phyloP scores from a whole-genome alignment of 352 stramenopile species.

The Phytophthora uliginosa region DNA sequence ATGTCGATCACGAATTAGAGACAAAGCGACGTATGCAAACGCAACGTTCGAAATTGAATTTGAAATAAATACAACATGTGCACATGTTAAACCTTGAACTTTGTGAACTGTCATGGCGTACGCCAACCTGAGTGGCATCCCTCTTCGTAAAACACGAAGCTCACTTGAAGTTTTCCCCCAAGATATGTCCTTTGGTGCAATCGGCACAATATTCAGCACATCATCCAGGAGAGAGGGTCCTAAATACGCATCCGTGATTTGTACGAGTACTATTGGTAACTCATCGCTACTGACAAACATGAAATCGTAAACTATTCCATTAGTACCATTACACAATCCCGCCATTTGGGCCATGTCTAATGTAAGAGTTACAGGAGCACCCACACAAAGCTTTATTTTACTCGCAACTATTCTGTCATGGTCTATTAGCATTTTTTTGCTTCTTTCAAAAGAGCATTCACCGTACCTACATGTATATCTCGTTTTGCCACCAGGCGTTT shows the following conservation, averaged over 20 bases:
- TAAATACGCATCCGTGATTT: neutral
- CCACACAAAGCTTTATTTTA: neutral
- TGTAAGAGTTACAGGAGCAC: neutral
- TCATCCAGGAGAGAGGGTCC: neutral
- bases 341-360: neutral
- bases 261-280: neutral
- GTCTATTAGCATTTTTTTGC: neutral
- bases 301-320: neutral
- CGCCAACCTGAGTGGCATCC: constrained; percentile 7
- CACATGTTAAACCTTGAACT: constrained; percentile 8
- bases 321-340: neutral
- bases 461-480: neutral
- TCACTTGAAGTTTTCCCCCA: neutral
- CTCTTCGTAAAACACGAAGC: neutral
- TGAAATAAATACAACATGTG: constrained; percentile 1
- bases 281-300: neutral
- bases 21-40: neutral
- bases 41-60: constrained; percentile 1
- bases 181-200: neutral
- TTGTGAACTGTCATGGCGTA: constrained; percentile 23
- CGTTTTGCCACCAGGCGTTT: neutral
- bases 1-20: neutral
- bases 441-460: neutral
- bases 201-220: neutral
- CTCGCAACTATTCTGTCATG: neutral